Base-by-base conservation (phyloP, 1,284 basidiomycete species). In the Tilletiaria anomala region DNA sequence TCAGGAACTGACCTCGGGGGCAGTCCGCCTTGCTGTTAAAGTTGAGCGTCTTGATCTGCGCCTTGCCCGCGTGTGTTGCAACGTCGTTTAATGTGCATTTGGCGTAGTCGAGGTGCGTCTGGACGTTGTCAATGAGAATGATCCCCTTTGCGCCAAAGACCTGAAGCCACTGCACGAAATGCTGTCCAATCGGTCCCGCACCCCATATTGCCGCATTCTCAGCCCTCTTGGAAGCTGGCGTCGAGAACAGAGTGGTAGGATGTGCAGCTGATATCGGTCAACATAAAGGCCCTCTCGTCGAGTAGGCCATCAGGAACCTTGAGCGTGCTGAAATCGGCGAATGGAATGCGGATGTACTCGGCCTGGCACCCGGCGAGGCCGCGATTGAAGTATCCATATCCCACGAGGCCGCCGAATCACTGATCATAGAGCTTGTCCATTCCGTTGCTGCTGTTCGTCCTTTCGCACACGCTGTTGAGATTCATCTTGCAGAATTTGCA, bases 401-500 rank as follows among this genome's bases (percentile, higher is more conserved):
- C 60, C 16, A 62, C 37, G 31, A 50, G 31, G 18, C 43, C 48
- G 32, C 48, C 40, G 50, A 45, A 54, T 46, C 49, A 61, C 50
- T 37, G 58, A 48, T 80, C 80, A 58, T 80, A 82, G 74, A 83
- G 76, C 22, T 71, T 70, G 31, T 78, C 75, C 69, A 76, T 72
- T 6, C 79, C 62, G 3, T 71, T 73, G 6, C 77, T 79, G 43
- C 74, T 72, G 68, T 82, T 83, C 14, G 79, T 83, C 16, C 70
- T 67, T 44, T 82, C 77, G 60, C 82, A 85, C 67, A 81, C 77
- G 1, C 76, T 78, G 0, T 77, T 79, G 0, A 79, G 69, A 53
- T 80, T 79, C 58, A 80, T 68, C 65, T 82, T 70, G 73, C 81
- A 84, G 65, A 75, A 82, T 33, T 71, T 61, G 68, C 82, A 84